phyloP scores from a whole-genome alignment of 768 basidiomycete species.

The Leccinum truebloodii region DNA sequence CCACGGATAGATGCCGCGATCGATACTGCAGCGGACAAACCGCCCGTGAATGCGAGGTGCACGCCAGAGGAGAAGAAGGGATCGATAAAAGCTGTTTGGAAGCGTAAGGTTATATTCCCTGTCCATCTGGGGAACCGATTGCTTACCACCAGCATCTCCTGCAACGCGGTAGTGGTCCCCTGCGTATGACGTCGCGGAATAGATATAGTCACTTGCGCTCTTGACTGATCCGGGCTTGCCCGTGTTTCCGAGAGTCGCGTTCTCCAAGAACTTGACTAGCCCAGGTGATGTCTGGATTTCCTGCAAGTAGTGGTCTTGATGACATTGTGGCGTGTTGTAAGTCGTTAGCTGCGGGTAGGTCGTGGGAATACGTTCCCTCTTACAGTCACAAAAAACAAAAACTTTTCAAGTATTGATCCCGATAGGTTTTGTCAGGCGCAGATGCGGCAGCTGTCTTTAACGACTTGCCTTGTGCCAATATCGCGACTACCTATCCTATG shows the following conservation, averaged over 20 bases:
- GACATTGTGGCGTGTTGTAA: too few relatives aligned
- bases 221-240: constrained; percentile 15
- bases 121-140: background rate
- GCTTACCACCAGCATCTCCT: constrained; percentile 47
- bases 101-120: background rate
- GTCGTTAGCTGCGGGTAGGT: too few relatives aligned
- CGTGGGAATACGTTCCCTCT: too few relatives aligned
- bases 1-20: constrained; percentile 16
- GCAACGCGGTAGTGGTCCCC: constrained; percentile 54
- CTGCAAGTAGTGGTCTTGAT: constrained; percentile 1
- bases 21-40: constrained; percentile 10
- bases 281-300: constrained; percentile 2
- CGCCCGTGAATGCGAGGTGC: constrained; percentile 13
- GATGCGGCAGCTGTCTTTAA: too few relatives aligned
- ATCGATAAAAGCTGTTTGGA: constrained; percentile 12
- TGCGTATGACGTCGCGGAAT: constrained; percentile 30
- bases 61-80: constrained; percentile 10
- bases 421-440: too few relatives aligned
- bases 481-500: too few relatives aligned
- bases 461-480: too few relatives aligned
- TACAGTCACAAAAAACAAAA: too few relatives aligned
- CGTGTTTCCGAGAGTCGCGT: constrained; percentile 10
- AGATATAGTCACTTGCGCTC: constrained; percentile 58
- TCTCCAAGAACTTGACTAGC: background rate
- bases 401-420: too few relatives aligned